Percentiles rank a stretch among this genome's conserved stretches.
Evolutionary conservation across 805 yeast species (phyloP).

Genomic region (Cyberlindnera amylophila): DNA sequence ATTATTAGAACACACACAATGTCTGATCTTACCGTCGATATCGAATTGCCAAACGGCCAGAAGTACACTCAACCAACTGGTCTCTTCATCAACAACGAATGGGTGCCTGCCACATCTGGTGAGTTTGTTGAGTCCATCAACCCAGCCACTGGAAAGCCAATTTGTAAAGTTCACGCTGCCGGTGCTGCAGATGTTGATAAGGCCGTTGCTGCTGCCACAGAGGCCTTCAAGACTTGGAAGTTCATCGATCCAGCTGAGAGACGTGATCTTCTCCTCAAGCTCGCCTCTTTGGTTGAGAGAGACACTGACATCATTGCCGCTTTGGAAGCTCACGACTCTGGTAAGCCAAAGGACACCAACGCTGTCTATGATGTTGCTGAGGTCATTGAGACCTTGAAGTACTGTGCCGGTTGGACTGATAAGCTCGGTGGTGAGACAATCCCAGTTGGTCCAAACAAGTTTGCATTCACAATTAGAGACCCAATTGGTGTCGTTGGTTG

Average conservation of each 20-base stretch:
- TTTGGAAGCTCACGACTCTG: conserved; percentile 57
- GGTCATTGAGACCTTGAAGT: conserved; percentile 52
- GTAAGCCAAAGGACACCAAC: conserved; percentile 50
- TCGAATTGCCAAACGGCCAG: conserved; percentile 64
- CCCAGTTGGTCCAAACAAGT: conserved; percentile 53
- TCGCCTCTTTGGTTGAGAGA: conserved; percentile 47
- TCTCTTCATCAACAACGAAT: conserved; percentile 72
- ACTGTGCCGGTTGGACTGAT: conserved; percentile 76
- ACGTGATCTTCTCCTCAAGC: conserved; percentile 42
- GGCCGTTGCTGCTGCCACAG: conserved; percentile 51
- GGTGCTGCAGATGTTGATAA: conserved; percentile 46
- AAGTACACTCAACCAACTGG: conserved; percentile 71
- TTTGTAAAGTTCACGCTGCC: conserved; percentile 50
- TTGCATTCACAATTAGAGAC: conserved; percentile 50
- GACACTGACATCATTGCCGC: conserved; percentile 49
- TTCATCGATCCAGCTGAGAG: conserved; percentile 42
- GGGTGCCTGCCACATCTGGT: conserved; percentile 50
- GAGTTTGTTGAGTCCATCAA: conserved; percentile 35
- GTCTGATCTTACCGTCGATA: conserved; percentile 27
- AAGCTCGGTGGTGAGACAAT: conserved; percentile 61
- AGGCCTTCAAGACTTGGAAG: conserved; percentile 50
- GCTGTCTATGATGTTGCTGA: conserved; percentile 59
- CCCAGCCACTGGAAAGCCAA: conserved; percentile 52
- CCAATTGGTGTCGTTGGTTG: conserved; percentile 52
- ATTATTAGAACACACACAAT: conserved; percentile 1